Base-by-base conservation (phyloP, 129 eudicot species). In the Tagetes patula region DNA sequence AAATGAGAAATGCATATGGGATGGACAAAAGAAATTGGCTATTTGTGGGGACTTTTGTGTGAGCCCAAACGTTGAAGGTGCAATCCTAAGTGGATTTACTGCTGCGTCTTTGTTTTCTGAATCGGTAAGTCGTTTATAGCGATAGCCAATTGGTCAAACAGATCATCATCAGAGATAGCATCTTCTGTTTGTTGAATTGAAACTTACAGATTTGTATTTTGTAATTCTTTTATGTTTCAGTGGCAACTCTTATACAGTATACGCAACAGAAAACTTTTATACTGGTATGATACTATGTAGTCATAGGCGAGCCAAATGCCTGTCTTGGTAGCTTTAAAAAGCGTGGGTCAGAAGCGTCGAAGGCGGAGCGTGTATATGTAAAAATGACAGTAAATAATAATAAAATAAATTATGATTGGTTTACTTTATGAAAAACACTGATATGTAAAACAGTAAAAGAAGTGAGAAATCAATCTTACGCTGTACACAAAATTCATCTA, bases 11-110 rank as follows among this genome's bases (percentile, higher is more conserved):
- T 95, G 97, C 83, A 79, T 91, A 14, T 91, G 94, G 96, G 86
- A 84, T 50, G 83, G 64, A 67, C 82, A 72, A 70, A 88, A 80
- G 73, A 85, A 81, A 66, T 67, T 91, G 58, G 99, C 89, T 12
- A 87, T 95, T 0, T 95, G 99, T 67, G 99, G 99, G 43, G 99
- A 95, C 78, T 95, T 90, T 14, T 95, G 99, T 75, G 90, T 87
- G 12, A 68, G 91, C 82, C 97, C 99, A 48, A 85, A 80, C 72
- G 99, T 88, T 48, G 96, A 95, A 77, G 96, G 99, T 76, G 99
- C 99, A 5, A 91, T 95, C 36, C 45, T 71, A 33, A 95, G 97
- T 39, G 99, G 96, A 74, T 80, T 87, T 33, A 87, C 96, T 68
- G 97, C 97, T 6, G 96, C 99, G 34, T 79, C 97, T 0, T 85